Evolutionary conservation across 257 asterid species (phyloP).

Genomic region (Phtheirospermum japonicum): DNA sequence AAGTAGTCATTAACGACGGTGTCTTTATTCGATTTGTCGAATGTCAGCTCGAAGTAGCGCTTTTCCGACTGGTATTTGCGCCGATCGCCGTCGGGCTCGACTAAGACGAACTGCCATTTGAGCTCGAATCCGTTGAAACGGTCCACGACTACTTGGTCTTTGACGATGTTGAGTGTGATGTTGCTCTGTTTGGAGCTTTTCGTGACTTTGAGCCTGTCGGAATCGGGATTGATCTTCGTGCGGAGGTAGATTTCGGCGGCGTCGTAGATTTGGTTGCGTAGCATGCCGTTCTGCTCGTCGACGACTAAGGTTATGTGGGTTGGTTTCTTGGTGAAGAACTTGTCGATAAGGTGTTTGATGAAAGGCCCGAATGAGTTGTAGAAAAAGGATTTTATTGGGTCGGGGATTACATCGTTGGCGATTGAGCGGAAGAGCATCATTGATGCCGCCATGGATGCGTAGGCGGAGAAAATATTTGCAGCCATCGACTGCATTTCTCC

Average conservation of each 20-base stretch:
- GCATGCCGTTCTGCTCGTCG: too few relatives aligned
- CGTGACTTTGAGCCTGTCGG: conserved; percentile 49
- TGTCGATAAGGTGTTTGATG: too few relatives aligned
- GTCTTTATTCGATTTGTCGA: conserved; percentile 37
- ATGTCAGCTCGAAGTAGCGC: conserved; percentile 63
- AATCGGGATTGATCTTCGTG: conserved; percentile 45
- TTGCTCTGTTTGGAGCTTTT: conserved; percentile 49
- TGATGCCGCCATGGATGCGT: conserved; percentile 72
- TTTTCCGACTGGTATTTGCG: conserved; percentile 35
- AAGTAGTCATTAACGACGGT: conserved; percentile 47
- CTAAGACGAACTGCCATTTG: conserved; percentile 54
- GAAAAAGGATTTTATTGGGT: conserved; percentile 34
- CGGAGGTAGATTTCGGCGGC: too few relatives aligned
- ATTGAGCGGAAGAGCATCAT: conserved; percentile 69
- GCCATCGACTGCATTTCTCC: conserved; percentile 55
- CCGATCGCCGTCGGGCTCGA: conserved; percentile 42
- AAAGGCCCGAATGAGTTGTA: too few relatives aligned
- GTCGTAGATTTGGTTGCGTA: too few relatives aligned
- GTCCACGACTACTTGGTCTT: conserved; percentile 47
- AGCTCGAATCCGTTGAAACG: conserved; percentile 29
- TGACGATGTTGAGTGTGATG: conserved; percentile 50
- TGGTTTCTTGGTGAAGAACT: too few relatives aligned
- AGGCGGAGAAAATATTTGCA: conserved; percentile 60
- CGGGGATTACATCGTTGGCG: conserved; percentile 57
- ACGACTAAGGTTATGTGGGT: too few relatives aligned